These are phyloP conservation scores for Mycena metata DNA, from an alignment of 768 basidiomycete species.

Conservation along the genomic window DNA sequence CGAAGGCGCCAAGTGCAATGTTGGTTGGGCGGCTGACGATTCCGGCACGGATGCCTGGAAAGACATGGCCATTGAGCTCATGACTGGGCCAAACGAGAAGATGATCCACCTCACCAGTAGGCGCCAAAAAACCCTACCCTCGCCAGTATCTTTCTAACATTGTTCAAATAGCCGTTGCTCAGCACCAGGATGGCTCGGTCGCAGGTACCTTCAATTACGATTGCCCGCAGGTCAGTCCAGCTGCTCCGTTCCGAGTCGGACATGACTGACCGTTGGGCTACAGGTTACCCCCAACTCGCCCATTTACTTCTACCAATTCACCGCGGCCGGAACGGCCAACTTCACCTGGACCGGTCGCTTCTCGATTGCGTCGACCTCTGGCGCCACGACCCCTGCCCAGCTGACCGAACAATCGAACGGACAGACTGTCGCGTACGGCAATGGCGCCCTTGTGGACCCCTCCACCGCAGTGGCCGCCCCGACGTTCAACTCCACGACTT, in stretches of 20 bases:
- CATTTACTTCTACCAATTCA: slow-evolving; percentile 89
- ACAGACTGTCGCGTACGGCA: slow-evolving; percentile 73
- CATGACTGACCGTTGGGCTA: slow-evolving; percentile 1
- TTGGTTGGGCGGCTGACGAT: slow-evolving; percentile 72
- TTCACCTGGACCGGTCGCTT: slow-evolving; percentile 84
- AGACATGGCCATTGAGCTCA: slow-evolving; percentile 80
- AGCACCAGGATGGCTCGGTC: slow-evolving; percentile 72
- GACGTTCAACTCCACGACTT: slow-evolving; percentile 31
- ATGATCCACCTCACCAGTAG: slow-evolving; percentile 79
- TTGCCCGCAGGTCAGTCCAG: slow-evolving; percentile 74
- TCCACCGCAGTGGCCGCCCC: slow-evolving; percentile 57
- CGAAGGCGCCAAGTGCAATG: slow-evolving; percentile 66
- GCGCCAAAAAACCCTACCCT: slow-evolving; percentile 41
- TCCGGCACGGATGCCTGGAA: slow-evolving; percentile 70
- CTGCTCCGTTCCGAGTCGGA: background rate
- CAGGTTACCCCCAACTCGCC: slow-evolving; percentile 74
- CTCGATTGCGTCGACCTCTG: slow-evolving; percentile 70
- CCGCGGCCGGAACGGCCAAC: slow-evolving; percentile 53
- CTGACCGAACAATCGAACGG: slow-evolving; percentile 67
- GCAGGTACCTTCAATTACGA: slow-evolving; percentile 63
- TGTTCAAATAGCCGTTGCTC: slow-evolving; percentile 66
- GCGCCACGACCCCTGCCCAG: slow-evolving; percentile 61
- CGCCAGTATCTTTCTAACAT: background rate
- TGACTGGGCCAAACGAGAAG: slow-evolving; percentile 79
- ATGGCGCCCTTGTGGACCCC: slow-evolving; percentile 67